Evolutionary conservation across 768 basidiomycete genomes (phyloP).

Genomic region (Piloderma croceum): DNA sequence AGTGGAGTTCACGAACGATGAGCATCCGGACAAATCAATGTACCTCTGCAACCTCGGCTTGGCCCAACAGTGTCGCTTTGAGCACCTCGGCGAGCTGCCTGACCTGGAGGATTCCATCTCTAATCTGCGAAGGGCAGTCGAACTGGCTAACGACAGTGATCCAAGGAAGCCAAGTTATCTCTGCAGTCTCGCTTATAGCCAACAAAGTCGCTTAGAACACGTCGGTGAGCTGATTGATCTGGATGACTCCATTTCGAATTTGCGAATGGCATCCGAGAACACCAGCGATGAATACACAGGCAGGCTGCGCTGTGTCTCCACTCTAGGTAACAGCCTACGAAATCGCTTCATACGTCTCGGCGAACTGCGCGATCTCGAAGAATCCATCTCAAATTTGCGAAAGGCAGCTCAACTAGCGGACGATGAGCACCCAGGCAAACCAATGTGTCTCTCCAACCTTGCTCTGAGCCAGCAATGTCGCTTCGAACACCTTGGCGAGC

Average conservation of each 20-base stretch:
- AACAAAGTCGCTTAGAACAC: constrained; percentile 18
- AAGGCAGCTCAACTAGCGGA: constrained; percentile 17
- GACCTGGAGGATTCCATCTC: constrained; percentile 13
- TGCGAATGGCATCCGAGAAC: constrained; percentile 15
- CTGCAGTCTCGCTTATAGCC: constrained; percentile 17
- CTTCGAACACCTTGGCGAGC: constrained; percentile 21
- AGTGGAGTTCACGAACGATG: constrained; percentile 10
- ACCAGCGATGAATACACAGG: constrained; percentile 12
- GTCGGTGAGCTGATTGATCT: constrained; percentile 7
- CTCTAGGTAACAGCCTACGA: constrained; percentile 10
- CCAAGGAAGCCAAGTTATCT: not conserved
- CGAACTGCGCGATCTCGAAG: constrained; percentile 15
- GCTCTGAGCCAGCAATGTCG: constrained; percentile 9
- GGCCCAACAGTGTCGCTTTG: constrained; percentile 16
- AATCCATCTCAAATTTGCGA: constrained; percentile 15
- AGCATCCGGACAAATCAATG: constrained; percentile 11
- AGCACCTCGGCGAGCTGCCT: constrained; percentile 17
- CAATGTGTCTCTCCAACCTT: constrained; percentile 4
- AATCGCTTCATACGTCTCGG: constrained; percentile 14
- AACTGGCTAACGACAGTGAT: constrained; percentile 4
- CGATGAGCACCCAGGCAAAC: constrained; percentile 6
- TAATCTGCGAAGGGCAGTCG: constrained; percentile 5
- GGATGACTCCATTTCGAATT: constrained; percentile 18
- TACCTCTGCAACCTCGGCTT: constrained; percentile 17
- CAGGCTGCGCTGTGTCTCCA: not conserved